These are phyloP conservation scores for Ziziphus jujuba DNA, from an alignment of 306 rosid genomes.

Conservation along the genomic window DNA sequence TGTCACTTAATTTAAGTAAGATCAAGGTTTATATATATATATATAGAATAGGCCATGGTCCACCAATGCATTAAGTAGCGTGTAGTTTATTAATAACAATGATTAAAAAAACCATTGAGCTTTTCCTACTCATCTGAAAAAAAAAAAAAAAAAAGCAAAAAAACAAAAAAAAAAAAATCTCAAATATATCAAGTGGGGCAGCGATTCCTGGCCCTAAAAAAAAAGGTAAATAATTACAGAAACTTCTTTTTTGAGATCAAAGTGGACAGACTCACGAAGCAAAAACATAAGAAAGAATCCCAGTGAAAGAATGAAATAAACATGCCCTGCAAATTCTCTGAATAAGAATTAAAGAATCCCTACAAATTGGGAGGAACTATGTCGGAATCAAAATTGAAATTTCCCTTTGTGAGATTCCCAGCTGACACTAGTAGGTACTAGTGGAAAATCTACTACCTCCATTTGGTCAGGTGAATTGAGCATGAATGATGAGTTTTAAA, in stretches of 20 bases:
- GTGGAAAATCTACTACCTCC: conserved; percentile 25
- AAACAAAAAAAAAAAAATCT: too few species aligned
- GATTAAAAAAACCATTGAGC: too few species aligned
- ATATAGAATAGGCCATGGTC: too few species aligned
- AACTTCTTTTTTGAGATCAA: too few species aligned
- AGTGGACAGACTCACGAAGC: conserved; percentile 1
- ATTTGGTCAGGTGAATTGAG: conserved; percentile 1
- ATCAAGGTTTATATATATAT: too few species aligned
- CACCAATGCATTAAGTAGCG: too few species aligned
- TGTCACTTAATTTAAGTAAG: too few species aligned
- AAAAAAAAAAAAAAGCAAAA: too few species aligned
- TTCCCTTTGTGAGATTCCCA: conserved; percentile 4
- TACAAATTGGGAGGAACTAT: conserved; percentile 24
- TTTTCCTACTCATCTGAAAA: too few species aligned
- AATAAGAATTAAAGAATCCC: conserved; percentile 30
- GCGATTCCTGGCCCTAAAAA: neutral
- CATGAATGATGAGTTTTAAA: neutral
- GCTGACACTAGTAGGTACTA: neutral
- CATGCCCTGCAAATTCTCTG: conserved; percentile 3
- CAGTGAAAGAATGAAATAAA: neutral
- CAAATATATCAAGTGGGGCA: neutral
- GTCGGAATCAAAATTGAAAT: conserved; percentile 18
- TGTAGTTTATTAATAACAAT: too few species aligned
- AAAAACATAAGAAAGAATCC: conserved; percentile 18
- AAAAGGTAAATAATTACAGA: neutral